Conservation (phyloP, 192 early-diverging fungal species). For the Podila verticillata region DNA sequence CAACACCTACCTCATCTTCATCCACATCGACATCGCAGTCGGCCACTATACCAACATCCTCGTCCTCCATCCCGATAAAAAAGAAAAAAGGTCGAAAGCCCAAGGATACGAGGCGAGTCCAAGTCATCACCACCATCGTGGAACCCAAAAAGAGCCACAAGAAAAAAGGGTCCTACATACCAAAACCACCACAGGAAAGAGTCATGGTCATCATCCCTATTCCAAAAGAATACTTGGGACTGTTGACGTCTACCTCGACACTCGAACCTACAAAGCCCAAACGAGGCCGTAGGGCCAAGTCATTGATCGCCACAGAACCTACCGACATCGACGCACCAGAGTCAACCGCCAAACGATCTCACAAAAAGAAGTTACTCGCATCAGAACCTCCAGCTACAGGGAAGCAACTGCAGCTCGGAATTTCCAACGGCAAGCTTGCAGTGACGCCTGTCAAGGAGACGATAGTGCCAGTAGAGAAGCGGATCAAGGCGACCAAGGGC, state of each 20-base stretch:
- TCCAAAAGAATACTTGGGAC: slow-evolving; percentile 3
- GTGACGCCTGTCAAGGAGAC: slow-evolving; percentile 5
- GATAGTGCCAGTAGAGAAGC: slow-evolving; percentile 17
- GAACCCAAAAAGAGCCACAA: slow-evolving; percentile 1
- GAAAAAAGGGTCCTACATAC: not conserved
- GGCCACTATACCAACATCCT: not conserved
- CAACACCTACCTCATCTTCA: not conserved
- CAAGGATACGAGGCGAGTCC: slow-evolving; percentile 13
- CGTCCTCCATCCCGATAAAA: not conserved
- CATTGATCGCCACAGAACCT: not conserved
- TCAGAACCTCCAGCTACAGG: not conserved
- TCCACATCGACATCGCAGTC: not conserved
- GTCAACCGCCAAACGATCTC: slow-evolving; percentile 15
- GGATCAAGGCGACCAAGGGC: slow-evolving; percentile 12
- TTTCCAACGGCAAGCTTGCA: slow-evolving; percentile 35
- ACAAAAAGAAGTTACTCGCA: slow-evolving; percentile 14
- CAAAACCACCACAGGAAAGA: not conserved
- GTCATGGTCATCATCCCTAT: slow-evolving; percentile 45
- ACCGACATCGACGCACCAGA: not conserved
- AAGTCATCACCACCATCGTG: slow-evolving; percentile 4
- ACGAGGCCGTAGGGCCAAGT: slow-evolving; percentile 16
- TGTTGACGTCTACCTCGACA: not conserved
- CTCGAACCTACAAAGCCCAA: not conserved
- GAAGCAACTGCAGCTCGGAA: slow-evolving; percentile 16
- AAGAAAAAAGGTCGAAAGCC: slow-evolving; percentile 12